A percentile compares a stretch with the other conserved stretches of the same genome.
Evolutionary conservation across 2,329 filamentous ascomycete species (phyloP).

Genomic region (Cladosporium velox): DNA sequence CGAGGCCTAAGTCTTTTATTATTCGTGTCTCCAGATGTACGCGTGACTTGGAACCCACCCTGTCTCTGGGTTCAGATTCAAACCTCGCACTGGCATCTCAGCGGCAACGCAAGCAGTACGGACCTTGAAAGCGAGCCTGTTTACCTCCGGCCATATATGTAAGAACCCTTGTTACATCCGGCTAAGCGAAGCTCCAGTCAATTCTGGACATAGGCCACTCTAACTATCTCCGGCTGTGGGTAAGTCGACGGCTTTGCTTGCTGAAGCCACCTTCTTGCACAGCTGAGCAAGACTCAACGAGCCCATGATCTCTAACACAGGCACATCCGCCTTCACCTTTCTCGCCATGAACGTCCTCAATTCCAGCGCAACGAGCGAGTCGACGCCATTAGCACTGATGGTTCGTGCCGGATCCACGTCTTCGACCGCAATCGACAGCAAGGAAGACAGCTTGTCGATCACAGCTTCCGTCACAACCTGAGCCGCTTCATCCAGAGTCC

Average conservation of each 20-base stretch:
- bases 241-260: neutral
- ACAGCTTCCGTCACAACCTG: neutral
- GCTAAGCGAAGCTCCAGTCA: neutral
- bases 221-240: neutral
- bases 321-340: conserved; percentile 11
- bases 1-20: neutral
- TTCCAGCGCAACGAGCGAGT: conserved; percentile 41
- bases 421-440: conserved; percentile 5
- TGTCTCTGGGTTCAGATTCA: too few relatives aligned
- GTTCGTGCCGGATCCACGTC: conserved; percentile 16
- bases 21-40: neutral
- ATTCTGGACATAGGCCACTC: neutral
- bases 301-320: conserved; percentile 10
- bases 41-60: neutral
- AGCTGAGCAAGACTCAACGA: conserved; percentile 5
- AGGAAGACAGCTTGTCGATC: neutral
- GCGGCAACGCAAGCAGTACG: too few relatives aligned
- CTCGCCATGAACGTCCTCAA: conserved; percentile 3
- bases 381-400: conserved; percentile 29
- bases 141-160: neutral
- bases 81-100: too few relatives aligned
- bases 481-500: neutral
- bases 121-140: too few relatives aligned
- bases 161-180: too few relatives aligned
- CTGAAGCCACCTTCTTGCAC: neutral